Base-by-base conservation (phyloP, 306 rosid genomes). In the Begonia peltatifolia region DNA sequence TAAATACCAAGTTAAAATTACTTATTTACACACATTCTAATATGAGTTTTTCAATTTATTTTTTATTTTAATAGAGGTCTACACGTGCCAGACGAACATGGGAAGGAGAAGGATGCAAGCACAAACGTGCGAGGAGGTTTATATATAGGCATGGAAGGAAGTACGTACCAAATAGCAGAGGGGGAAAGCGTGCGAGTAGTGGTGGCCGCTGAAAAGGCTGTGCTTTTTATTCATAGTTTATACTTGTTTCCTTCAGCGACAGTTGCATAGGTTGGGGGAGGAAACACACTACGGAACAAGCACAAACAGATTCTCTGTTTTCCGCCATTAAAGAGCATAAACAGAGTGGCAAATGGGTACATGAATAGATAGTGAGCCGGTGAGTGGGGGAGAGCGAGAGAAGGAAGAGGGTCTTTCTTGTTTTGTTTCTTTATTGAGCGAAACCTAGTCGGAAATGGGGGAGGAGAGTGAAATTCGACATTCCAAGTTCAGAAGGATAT, bases 401-500 rank as follows among this genome's bases (percentile, higher is more conserved):
- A 30, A 30, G 38, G 38, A 30, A 30, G 38, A 30, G 6, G 8
- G 8, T 9, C 38, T 30, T 30, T 30, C 38, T 30, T 30, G 1
- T 30, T 30, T 30, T 30, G 6, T 5, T 30, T 30, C 9, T 43
- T 60, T 23, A 41, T 30, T 10, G 41, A 49, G 22, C 43, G 64
- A 60, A 64, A 71, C 68, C 79, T 75, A 72, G 66, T 63, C 9
- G 35, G 57, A 43, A 66, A 88, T 84, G 95, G 90, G 80, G 67
- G 66, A 60, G 55, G 66, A 63, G 55, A 66, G 67, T 76, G 96
- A 81, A 68, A 81, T 56, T 64, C 75, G 57, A 69, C 77, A 56
- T 41, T 90, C 97, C 25, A 90, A 68, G 87, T 90, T 90, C 67
- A 69, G 74, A 62, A 90, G 95, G 64, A 83, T 90, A 69, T 90